Evolutionary conservation across 2,329 filamentous ascomycete genomes (phyloP).

Genomic region (Penicillium expansum): DNA sequence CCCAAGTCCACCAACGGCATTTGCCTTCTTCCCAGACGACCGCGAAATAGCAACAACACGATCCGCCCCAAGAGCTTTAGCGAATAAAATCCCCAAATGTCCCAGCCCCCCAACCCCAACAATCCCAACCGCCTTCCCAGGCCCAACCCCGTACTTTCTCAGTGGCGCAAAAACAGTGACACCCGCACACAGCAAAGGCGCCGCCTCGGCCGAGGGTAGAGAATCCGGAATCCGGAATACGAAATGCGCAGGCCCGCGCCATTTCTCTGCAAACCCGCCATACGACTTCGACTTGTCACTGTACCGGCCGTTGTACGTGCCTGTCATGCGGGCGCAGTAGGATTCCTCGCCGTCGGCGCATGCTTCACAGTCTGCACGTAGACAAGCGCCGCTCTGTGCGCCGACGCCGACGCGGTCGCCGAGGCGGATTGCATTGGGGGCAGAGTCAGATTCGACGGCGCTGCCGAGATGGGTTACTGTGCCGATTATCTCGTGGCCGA

Average conservation of each 20-base stretch:
- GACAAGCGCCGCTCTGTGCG: conserved; percentile 58
- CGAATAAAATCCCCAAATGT: conserved; percentile 70
- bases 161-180: conserved; percentile 72
- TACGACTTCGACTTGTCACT: conserved; percentile 35
- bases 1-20: conserved; percentile 52
- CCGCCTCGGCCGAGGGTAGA: conserved; percentile 51
- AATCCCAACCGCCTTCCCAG: conserved; percentile 69
- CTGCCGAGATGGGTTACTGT: conserved; percentile 55
- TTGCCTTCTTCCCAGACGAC: conserved; percentile 48
- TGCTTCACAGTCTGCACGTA: conserved; percentile 41
- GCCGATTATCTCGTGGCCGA: conserved; percentile 66
- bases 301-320: conserved; percentile 40
- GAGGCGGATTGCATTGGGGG: conserved; percentile 47
- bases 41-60: conserved; percentile 58
- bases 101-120: conserved; percentile 72
- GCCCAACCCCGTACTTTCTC: conserved; percentile 63
- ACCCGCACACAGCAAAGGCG: conserved; percentile 75
- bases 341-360: conserved; percentile 41
- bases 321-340: conserved; percentile 39
- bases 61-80: conserved; percentile 67
- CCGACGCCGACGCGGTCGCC: conserved; percentile 65
- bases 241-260: conserved; percentile 58
- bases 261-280: conserved; percentile 59
- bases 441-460: conserved; percentile 25
- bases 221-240: conserved; percentile 55